These are phyloP conservation scores for Calonectria pseudoturangicola DNA, from an alignment of 2,329 filamentous ascomycete genomes.

Conservation along the genomic window DNA sequence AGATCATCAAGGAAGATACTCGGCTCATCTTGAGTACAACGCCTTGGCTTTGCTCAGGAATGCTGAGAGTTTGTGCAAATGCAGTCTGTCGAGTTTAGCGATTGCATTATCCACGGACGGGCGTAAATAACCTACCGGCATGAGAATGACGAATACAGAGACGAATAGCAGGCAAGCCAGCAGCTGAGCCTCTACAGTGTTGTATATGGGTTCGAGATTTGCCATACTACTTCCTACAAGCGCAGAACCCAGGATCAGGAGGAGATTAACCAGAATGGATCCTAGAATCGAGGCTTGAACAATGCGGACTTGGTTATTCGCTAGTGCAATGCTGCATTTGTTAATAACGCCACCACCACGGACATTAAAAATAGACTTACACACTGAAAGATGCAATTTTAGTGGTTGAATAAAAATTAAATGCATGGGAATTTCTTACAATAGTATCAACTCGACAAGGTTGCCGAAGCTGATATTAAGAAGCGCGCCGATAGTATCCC, in stretches of 20 bases:
- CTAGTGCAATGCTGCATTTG: conserved; percentile 66
- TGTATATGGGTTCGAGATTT: conserved; percentile 76
- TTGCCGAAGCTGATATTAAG: conserved; percentile 79
- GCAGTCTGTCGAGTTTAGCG: conserved; percentile 58
- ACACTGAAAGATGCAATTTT: conserved; percentile 54
- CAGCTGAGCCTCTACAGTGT: conserved; percentile 59
- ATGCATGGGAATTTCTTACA: conserved; percentile 57
- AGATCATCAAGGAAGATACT: conserved; percentile 83
- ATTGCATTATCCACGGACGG: rapidly evolving
- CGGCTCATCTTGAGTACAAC: conserved; percentile 84
- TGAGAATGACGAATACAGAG: conserved; percentile 62
- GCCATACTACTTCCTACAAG: conserved; percentile 82
- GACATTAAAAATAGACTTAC: conserved; percentile 51
- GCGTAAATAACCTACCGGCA: conserved; percentile 55
- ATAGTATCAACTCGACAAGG: conserved; percentile 78
- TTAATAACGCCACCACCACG: neutral
- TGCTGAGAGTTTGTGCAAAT: conserved; percentile 71
- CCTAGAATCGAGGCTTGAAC: conserved; percentile 87
- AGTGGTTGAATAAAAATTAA: conserved; percentile 45
- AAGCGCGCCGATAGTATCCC: conserved; percentile 75
- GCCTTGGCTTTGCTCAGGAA: conserved; percentile 70
- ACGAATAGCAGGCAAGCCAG: conserved; percentile 61
- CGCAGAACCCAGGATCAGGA: conserved; percentile 85
- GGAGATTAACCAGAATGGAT: conserved; percentile 83
- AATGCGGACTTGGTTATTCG: conserved; percentile 80